phyloP scores from a whole-genome alignment of 2,329 filamentous ascomycete genomes.

The Penicillium sp. region DNA sequence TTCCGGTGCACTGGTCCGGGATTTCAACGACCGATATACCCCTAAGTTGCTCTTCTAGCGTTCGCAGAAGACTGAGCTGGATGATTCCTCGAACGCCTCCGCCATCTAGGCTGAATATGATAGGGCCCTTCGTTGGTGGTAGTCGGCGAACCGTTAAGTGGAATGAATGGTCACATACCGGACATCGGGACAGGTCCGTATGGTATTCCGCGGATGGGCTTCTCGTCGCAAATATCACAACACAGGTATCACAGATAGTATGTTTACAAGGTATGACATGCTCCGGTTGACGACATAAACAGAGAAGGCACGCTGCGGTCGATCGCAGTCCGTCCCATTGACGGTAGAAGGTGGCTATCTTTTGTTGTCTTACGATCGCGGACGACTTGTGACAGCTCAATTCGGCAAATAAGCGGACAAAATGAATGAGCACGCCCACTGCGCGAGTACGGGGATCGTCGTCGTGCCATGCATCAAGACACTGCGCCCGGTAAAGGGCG shows the following conservation, averaged over 20 bases:
- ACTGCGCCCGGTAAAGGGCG: too few relatives aligned
- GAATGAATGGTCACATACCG: not conserved
- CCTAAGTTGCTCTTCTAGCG: conserved; percentile 10
- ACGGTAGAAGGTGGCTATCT: not conserved
- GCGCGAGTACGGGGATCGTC: too few relatives aligned
- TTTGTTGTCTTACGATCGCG: too few relatives aligned
- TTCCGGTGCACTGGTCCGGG: conserved; percentile 9
- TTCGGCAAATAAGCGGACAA: too few relatives aligned
- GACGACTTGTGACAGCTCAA: too few relatives aligned
- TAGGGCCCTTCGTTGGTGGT: conserved; percentile 14
- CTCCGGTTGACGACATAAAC: conserved; percentile 12
- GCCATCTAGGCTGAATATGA: conserved; percentile 15
- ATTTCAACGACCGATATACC: conserved; percentile 3
- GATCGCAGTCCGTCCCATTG: not conserved
- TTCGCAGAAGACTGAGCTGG: conserved; percentile 12
- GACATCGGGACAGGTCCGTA: conserved; percentile 5
- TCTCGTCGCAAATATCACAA: conserved; percentile 8
- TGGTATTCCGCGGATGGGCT: conserved; percentile 6
- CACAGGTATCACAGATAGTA: conserved; percentile 16
- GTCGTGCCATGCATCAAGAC: too few relatives aligned
- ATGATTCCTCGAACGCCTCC: conserved; percentile 16
- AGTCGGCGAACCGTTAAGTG: conserved; percentile 8
- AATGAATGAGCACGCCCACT: too few relatives aligned
- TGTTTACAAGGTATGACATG: conserved; percentile 15
- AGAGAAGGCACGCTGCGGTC: conserved; percentile 7